Base-by-base conservation (phyloP, 1,284 basidiomycete species). In the Cryptococcus floricola region DNA sequence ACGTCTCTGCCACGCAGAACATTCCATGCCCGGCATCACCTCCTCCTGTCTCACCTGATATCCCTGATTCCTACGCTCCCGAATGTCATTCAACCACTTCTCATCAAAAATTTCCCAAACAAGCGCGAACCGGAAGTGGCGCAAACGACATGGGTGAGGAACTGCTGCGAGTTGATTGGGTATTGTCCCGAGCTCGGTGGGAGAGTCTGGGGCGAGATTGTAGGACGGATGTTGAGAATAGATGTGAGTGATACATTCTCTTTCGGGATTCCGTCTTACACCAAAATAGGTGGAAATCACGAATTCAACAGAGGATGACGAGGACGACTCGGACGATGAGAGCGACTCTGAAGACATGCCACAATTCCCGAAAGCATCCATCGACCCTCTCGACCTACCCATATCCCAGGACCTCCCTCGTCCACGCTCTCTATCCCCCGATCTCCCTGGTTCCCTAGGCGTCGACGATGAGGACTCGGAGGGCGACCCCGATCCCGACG, bases 121-220 rank as follows among this genome's bases (percentile, higher is more conserved):
- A 98, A 98, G 74, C 85, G 94, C 49, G 92, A 96, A 66, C 84
- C 83, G 43, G 86, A 87, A 60, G 79, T 84, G 1, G 81, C 85
- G 0, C 94, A 98, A 72, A 84, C 89, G 18, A 91, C 92, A 1
- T 99, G 94, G 73, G 89, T 97, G 60, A 86, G 90, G 56, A 99
- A 98, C 74, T 78, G 94, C 25, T 82, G 98, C 27, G 84, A 85
- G 47, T 79, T 98, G 39, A 88, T 87, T 6, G 84, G 85, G 39
- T 98, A 98, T 76, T 97, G 93, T 69, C 87, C 90, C 0, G 92
- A 94, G 71, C 79, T 98, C 7, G 82, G 86, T 0, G 91, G 94
- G 65, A 85, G 87, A 58, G 87, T 98, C 41, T 80, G 97, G 52
- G 85, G 85, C 1, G 85, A 87, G 0, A 88, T 97, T 42, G 83